phyloP scores from a whole-genome alignment of 345 rosid species.

The Schrenkiella parvula region DNA sequence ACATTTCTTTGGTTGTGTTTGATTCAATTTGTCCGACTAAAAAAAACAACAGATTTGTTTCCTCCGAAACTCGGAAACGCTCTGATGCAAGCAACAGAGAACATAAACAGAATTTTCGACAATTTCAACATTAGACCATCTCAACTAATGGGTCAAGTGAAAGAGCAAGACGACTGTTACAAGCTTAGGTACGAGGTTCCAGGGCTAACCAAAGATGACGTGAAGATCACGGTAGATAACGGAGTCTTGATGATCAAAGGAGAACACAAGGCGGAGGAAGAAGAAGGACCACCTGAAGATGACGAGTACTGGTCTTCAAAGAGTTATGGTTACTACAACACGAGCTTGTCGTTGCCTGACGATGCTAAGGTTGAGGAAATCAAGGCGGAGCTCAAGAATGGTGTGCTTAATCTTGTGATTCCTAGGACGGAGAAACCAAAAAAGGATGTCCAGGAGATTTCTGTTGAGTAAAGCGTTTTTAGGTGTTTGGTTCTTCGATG shows the following conservation, averaged over 20 bases:
- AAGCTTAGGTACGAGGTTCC: conserved; percentile 67
- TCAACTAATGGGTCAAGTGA: conserved; percentile 48
- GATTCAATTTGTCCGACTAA: no score
- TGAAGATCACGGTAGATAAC: conserved; percentile 66
- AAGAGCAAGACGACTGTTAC: conserved; percentile 74
- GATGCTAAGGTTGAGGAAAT: conserved; percentile 69
- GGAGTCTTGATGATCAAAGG: conserved; percentile 60
- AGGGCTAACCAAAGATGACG: conserved; percentile 65
- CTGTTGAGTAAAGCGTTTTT: conserved; percentile 20
- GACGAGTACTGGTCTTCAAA: conserved; percentile 36
- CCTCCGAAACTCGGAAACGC: conserved; percentile 73
- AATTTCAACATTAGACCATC: conserved; percentile 43
- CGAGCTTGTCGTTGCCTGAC: conserved; percentile 61
- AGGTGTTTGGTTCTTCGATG: neutral
- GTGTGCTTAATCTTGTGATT: conserved; percentile 50
- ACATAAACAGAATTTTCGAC: conserved; percentile 67
- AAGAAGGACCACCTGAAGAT: conserved; percentile 35
- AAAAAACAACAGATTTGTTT: conserved; percentile 39
- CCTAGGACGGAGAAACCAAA: conserved; percentile 54
- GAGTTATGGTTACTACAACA: conserved; percentile 59
- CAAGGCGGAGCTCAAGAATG: conserved; percentile 72
- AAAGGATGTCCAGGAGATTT: conserved; percentile 49
- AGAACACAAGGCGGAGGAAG: conserved; percentile 64
- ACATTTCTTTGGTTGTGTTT: neutral
- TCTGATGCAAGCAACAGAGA: conserved; percentile 69